Evolutionary conservation across 495 filamentous ascomycete genomes (phyloP), one percentile per base, ranked within the genome.

Genomic region (Xylaria grammica): DNA sequence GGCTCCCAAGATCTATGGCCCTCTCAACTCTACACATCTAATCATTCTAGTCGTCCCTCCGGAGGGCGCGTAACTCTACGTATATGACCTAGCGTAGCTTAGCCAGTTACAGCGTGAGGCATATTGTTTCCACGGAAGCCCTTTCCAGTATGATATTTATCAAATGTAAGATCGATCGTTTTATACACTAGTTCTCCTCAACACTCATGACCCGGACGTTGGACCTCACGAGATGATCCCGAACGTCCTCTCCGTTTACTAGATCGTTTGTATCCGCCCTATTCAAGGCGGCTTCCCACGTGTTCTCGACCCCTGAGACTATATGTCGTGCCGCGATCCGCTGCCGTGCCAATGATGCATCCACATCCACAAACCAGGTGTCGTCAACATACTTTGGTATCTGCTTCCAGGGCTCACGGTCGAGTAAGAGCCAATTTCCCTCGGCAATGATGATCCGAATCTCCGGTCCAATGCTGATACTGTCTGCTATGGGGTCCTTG

Each of bases 221-320:
- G 15, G 57, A 13, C 27, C 32, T 6, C 15, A 60, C 19, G 11
- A 52, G 40, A 26, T 52, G 29, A 3, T 19, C 30, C 19, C 57
- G 57, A 34, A 60, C 57, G 19, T 49, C 38, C 24, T 34, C 48
- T 8, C 67, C 74, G 72, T 81, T 80, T 57, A 77, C 55, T 46
- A 75, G 73, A 65, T 82, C 79, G 67, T 81, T 82, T 17, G 69
- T 69, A 59, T 80, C 78, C 30, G 75, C 76, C 19, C 79, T 65
- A 1, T 65, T 65, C 62, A 75, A 75, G 27, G 75, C 80, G 63
- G 77, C 77, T 19, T 77, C 77, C 59, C 77, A 60, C 0, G 70
- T 78, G 48, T 60, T 73, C 68, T 81, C 80, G 65, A 81, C 79
- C 2, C 78, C 78, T 8, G 74, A 74, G 27, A 60, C 20, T 1